These are phyloP conservation scores for Vanrija humicola DNA, from an alignment of 1,284 basidiomycete genomes.

Conservation along the genomic window DNA sequence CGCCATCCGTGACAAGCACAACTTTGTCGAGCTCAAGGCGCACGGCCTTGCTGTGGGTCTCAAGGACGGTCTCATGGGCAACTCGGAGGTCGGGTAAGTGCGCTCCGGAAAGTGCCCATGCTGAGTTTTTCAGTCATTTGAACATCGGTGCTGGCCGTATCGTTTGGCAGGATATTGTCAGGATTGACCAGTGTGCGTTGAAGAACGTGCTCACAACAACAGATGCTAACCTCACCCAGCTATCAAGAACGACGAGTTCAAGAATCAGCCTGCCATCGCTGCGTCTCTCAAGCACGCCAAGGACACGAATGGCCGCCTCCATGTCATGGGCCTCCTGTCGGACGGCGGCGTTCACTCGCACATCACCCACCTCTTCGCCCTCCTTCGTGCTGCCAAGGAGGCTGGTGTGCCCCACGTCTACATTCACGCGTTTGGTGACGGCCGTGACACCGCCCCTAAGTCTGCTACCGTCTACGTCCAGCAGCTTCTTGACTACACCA, in stretches of 20 bases:
- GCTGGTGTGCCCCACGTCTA: constrained; percentile 75
- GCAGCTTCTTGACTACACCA: constrained; percentile 70
- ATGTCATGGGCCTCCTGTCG: constrained; percentile 80
- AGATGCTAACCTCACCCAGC: constrained; percentile 38
- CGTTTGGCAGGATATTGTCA: constrained; percentile 92
- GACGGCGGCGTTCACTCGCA: constrained; percentile 95
- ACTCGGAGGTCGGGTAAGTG: constrained; percentile 83
- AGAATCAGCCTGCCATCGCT: constrained; percentile 69
- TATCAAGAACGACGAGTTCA: constrained; percentile 81
- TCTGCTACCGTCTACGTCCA: constrained; percentile 69
- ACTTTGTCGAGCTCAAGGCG: constrained; percentile 67
- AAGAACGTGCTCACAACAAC: no score
- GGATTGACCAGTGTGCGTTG: constrained; percentile 65
- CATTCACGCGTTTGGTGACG: constrained; percentile 83
- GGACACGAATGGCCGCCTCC: constrained; percentile 70
- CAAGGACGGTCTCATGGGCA: constrained; percentile 88
- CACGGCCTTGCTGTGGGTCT: constrained; percentile 83
- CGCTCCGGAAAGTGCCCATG: neutral
- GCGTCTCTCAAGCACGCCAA: constrained; percentile 71
- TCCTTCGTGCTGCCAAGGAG: constrained; percentile 82
- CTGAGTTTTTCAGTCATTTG: constrained; percentile 60
- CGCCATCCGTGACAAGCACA: constrained; percentile 69
- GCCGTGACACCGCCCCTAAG: constrained; percentile 78
- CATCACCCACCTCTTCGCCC: constrained; percentile 76
- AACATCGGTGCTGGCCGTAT: constrained; percentile 89